Base-by-base conservation (phyloP, 257 asterid species). In the Solanum tarapatanum region DNA sequence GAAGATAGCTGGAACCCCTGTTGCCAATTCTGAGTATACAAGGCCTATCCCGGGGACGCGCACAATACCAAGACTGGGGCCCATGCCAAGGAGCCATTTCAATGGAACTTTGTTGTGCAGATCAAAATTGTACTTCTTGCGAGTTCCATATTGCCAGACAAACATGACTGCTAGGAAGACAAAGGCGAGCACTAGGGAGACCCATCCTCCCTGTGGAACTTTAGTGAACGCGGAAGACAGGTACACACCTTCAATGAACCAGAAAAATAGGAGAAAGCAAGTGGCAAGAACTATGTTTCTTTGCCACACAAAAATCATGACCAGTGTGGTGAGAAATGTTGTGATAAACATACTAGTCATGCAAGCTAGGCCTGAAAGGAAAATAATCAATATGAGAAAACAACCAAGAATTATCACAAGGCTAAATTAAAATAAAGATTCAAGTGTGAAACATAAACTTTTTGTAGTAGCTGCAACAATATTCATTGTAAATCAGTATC, bases 11-110 rank as follows among this genome's bases (percentile, higher is more conserved):
- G 96, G 96, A n/a, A 94, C 90, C 9, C 97, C 97, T 11, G 92
- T 89, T 37, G 87, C 94, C 26, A 93, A 80, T 68, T 93, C 91
- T 4, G 94, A 89, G 91, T 91, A 93, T 30, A 94, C 83, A 16
- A 94, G 92, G 48, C 96, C 96, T 23, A 94, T 89, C 24, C 97
- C 95, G 2, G 93, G 94, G 75, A 94, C 94, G 21, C 97, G 93
- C 23, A 92, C 93, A 66, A 94, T 93, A 14, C 96, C 96, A 14
- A 94, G 94, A 66, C 92, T 89, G 8, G 93, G 94, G 21, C 97
- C 94, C 74, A 89, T 77, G 45, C 89, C 70, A 32, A 94, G 89
- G 87, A 94, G 87, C 92, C 95, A 90, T 69, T 86, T 88, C 75
- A 93, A 76, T 2, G 94, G 88, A 26, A 94, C 94, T 80, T 90